Conservation (phyloP, 2,329 filamentous ascomycete genomes). For the Pseudogymnoascus sp. region DNA sequence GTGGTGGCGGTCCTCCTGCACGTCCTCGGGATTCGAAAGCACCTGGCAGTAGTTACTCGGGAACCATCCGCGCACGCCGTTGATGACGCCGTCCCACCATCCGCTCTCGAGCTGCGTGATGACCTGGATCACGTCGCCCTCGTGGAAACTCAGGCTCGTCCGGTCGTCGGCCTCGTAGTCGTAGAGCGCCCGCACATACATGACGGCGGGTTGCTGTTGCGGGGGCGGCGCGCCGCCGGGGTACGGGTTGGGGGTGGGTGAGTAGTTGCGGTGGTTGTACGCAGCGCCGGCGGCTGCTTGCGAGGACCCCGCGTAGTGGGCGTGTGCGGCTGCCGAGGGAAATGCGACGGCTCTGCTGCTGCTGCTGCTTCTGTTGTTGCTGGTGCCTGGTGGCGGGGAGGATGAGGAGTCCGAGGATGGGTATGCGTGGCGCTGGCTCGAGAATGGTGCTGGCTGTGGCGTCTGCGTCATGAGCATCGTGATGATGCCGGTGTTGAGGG, state of each 20-base stretch:
- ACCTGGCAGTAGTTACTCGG: constrained; percentile 97
- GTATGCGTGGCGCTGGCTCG: constrained; percentile 32
- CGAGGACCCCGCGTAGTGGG: constrained; percentile 8
- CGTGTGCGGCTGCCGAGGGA: neutral
- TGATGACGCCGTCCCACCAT: constrained; percentile 99
- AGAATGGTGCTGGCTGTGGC: constrained; percentile 38
- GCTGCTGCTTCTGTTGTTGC: too few species aligned
- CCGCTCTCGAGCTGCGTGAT: constrained; percentile 96
- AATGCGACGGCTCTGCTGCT: constrained; percentile 6
- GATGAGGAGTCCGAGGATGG: neutral
- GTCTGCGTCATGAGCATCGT: constrained; percentile 49
- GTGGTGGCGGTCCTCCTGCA: constrained; percentile 56
- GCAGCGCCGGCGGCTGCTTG: constrained; percentile 15
- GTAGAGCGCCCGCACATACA: constrained; percentile 94
- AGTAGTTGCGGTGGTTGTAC: constrained; percentile 17
- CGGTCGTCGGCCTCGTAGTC: constrained; percentile 97
- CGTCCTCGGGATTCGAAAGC: constrained; percentile 67
- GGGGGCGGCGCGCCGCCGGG: constrained; percentile 41
- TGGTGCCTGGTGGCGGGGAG: too few species aligned
- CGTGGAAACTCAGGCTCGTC: constrained; percentile 91
- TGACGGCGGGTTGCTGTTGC: constrained; percentile 34
- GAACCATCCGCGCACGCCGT: constrained; percentile 95
- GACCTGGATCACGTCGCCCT: constrained; percentile 96
- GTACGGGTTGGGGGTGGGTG: constrained; percentile 42
- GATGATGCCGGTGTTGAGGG: constrained; percentile 26